Evolutionary conservation across 768 basidiomycete genomes (phyloP), one percentile per base, ranked within the genome.

Genomic region (Fomitopsis pulvina): DNA sequence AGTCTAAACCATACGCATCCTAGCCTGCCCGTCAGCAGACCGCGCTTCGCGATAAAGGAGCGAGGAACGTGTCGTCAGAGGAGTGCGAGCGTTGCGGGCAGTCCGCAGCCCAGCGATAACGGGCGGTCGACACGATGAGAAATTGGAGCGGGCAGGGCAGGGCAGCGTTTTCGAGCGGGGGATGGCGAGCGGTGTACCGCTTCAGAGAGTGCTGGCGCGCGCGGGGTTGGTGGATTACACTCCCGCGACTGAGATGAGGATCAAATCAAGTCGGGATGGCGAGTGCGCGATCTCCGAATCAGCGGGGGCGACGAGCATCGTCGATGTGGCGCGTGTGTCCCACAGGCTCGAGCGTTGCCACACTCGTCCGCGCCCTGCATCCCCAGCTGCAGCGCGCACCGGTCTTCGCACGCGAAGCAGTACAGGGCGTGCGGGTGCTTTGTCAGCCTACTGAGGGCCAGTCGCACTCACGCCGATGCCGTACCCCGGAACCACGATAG

Each of bases 401-500:
- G n/a, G n/a, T n/a, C n/a, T 37, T 37, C 34, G 34, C 34, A 37
- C 34, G 34, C 34, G 34, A 37, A 37, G 34, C 18, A 12, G 6
- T 18, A 18, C 34, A 37, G 34, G 18, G 34, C 34, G 14, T 5
- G 5, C 34, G 7, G 14, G 34, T 37, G 34, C 14, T 16, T 16
- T 12, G 34, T 18, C 34, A 37, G 34, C 34, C 30, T 7, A 16
- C 34, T 18, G 34, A 12, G 18, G 34, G 34, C 34, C 18, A 18
- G 34, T 16, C 6, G 34, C 4, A 37, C 34, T 6, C 34, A 37
- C 34, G 34, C 34, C 34, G n/a, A 37, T 37, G 34, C 34, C 34
- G 34, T 16, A 22, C 41, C 41, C 41, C 41, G 41, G 41, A 42
- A 42, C 41, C 25, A 22, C 41, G 41, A 42, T 42, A 42, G 41